Conservation (phyloP, 257 asterid species). For the Sherardia arvensis region DNA sequence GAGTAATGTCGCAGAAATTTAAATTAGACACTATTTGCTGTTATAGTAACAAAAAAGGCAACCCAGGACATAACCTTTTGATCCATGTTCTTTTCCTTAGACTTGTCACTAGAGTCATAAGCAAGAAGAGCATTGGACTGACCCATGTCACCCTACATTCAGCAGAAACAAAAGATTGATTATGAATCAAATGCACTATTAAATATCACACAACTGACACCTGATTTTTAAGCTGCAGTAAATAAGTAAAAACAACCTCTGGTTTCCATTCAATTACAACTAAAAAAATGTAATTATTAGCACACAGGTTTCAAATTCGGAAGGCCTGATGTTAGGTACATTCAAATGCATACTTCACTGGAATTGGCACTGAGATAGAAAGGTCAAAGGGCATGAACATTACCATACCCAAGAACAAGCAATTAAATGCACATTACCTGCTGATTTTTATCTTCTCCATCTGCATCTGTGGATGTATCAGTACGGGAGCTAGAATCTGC, state of each 20-base stretch:
- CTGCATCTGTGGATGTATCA: constrained; percentile 77
- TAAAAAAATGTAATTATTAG: background rate
- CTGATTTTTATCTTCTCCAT: constrained; percentile 59
- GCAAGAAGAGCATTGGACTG: constrained; percentile 37
- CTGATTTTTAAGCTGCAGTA: background rate
- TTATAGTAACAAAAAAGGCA: constrained; percentile 4
- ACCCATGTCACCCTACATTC: constrained; percentile 58
- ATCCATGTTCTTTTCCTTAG: constrained; percentile 56
- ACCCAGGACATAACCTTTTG: constrained; percentile 50
- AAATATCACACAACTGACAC: background rate
- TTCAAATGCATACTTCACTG: background rate
- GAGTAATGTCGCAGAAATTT: constrained; percentile 9
- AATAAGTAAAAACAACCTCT: background rate
- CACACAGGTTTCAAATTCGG: background rate
- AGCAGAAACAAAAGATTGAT: constrained; percentile 15
- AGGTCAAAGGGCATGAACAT: background rate
- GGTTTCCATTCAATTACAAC: background rate
- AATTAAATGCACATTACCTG: constrained; percentile 30
- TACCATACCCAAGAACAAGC: constrained; percentile 3
- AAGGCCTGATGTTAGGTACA: background rate
- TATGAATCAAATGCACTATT: background rate
- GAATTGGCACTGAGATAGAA: background rate
- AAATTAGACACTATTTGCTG: constrained; percentile 15
- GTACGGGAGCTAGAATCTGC: constrained; percentile 68
- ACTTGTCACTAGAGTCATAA: constrained; percentile 69